Percentiles rank a stretch among this genome's conserved stretches.
phyloP scores from a whole-genome alignment of 768 basidiomycete species.

The Amanita inopinata region DNA sequence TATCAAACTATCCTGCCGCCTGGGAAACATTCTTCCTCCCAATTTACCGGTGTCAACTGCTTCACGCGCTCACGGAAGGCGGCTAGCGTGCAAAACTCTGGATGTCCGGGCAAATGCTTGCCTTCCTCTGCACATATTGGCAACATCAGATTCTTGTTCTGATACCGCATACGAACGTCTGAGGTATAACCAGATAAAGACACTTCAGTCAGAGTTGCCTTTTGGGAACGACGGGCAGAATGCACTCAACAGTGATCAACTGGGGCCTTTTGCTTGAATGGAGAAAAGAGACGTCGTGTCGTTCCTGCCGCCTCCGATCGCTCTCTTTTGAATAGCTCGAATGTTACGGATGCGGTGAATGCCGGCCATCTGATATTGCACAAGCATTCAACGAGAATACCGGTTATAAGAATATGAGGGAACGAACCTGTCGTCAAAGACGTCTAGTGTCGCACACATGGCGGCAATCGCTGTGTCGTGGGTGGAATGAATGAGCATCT shows the following conservation, averaged over 20 bases:
- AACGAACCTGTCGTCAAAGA: conserved; percentile 58
- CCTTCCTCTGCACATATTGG: conserved; percentile 59
- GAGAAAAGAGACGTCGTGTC: conserved; percentile 31
- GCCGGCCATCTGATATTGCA: conserved; percentile 50
- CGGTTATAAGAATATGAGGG: not conserved
- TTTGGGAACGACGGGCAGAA: no score
- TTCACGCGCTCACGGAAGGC: conserved; percentile 54
- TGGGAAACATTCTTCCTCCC: conserved; percentile 53
- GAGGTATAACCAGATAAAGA: conserved; percentile 2
- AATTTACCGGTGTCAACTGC: conserved; percentile 58
- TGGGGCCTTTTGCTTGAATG: conserved; percentile 19
- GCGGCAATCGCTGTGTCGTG: conserved; percentile 69
- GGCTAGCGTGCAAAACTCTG: conserved; percentile 63
- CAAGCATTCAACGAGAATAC: not conserved
- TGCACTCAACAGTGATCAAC: conserved; percentile 19
- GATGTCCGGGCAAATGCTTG: conserved; percentile 57
- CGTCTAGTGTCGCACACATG: conserved; percentile 54
- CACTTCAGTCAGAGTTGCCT: conserved; percentile 13
- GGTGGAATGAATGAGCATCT: conserved; percentile 59
- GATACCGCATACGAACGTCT: conserved; percentile 72
- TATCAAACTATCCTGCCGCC: conserved; percentile 17
- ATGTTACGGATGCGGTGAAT: conserved; percentile 64
- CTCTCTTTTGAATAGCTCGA: conserved; percentile 55
- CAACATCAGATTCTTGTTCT: conserved; percentile 53
- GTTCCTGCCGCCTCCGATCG: not conserved